A percentile compares a stretch with the other conserved stretches of the same genome.
Evolutionary conservation across 345 rosid species (phyloP).

Genomic region (Brassica napus): Da-Ae NC_063440.1:28246001-28246500

Average conservation of each 20-base stretch:
- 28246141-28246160: slow-evolving; percentile 9
- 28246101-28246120: slow-evolving; percentile 77
- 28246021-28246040: not conserved
- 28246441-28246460: slow-evolving; percentile 82
- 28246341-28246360: slow-evolving; percentile 72
- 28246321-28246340: slow-evolving; percentile 78
- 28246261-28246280: slow-evolving; percentile 64
- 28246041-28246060: not conserved
- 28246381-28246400: slow-evolving; percentile 76
- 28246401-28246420: slow-evolving; percentile 78
- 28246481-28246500: slow-evolving; percentile 47
- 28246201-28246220: slow-evolving; percentile 50
- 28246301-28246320: slow-evolving; percentile 44
- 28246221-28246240: slow-evolving; percentile 70
- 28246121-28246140: slow-evolving; percentile 15
- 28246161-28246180: slow-evolving; percentile 1
- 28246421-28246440: slow-evolving; percentile 90
- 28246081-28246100: slow-evolving; percentile 61
- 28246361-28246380: slow-evolving; percentile 67
- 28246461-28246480: slow-evolving; percentile 78
- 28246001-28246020: not conserved
- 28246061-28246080: slow-evolving; percentile 60
- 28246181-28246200: no score
- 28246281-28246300: slow-evolving; percentile 77
- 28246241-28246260: slow-evolving; percentile 65